These are phyloP conservation scores for Xylariales sp. DNA, from an alignment of 2,329 filamentous ascomycete species.

Conservation along the genomic window DNA sequence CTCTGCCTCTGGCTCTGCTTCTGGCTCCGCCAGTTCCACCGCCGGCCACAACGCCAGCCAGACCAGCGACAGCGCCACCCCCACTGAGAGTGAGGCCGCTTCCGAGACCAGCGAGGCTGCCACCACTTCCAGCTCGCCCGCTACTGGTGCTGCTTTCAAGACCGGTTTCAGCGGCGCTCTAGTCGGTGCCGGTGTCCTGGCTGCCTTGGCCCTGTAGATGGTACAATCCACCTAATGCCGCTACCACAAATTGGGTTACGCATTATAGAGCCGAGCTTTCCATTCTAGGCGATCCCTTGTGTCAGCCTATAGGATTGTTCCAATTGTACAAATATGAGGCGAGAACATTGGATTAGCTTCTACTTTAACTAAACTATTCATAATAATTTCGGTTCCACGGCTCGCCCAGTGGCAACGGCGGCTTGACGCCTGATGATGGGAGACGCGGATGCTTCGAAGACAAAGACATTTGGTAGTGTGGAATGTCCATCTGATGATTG, in stretches of 20 bases:
- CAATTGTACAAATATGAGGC: constrained; percentile 29
- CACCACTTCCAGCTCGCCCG: constrained; percentile 31
- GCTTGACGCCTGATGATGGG: constrained; percentile 33
- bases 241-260: constrained; percentile 18
- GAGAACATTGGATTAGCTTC: constrained; percentile 30
- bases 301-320: constrained; percentile 36
- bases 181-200: constrained; percentile 45
- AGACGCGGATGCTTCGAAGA: constrained; percentile 22
- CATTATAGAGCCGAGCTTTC: constrained; percentile 40
- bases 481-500: constrained; percentile 37
- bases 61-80: constrained; percentile 30
- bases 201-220: constrained; percentile 46
- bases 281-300: constrained; percentile 43
- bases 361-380: constrained; percentile 41
- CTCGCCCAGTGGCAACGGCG: constrained; percentile 19
- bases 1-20: constrained; percentile 20
- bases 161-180: constrained; percentile 43
- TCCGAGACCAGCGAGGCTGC: constrained; percentile 7
- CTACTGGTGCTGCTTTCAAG: constrained; percentile 43
- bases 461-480: constrained; percentile 27
- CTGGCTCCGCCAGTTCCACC: neutral
- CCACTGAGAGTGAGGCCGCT: constrained; percentile 27
- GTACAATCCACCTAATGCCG: constrained; percentile 17
- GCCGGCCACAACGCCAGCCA: constrained; percentile 18
- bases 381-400: constrained; percentile 49